Evolutionary conservation across 202 grass and related monocot species (phyloP).

Genomic region (Zizania palustris): DNA sequence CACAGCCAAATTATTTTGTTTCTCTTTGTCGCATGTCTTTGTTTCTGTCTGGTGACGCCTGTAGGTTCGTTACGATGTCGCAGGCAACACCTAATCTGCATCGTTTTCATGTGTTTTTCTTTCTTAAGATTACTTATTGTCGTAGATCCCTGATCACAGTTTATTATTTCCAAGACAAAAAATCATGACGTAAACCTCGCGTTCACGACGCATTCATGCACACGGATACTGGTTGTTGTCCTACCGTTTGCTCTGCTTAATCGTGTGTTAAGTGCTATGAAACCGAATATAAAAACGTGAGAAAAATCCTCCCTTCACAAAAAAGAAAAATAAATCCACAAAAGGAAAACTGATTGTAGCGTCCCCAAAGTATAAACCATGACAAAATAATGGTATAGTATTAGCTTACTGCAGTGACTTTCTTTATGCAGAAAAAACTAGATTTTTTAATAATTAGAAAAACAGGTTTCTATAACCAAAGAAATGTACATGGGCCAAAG

Average conservation of each 20-base stretch:
- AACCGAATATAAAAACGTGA: background rate
- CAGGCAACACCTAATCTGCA: conserved; percentile 27
- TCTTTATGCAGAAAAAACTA: background rate
- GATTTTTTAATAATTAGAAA: too few species aligned
- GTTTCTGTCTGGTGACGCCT: background rate
- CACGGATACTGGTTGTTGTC: background rate
- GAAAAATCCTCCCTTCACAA: conserved; percentile 21
- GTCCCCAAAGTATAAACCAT: background rate
- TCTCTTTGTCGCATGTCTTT: background rate
- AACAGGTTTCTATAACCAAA: too few species aligned
- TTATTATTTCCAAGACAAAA: background rate
- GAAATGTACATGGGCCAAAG: too few species aligned
- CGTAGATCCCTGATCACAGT: conserved; percentile 3
- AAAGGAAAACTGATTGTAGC: background rate
- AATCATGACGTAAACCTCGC: background rate
- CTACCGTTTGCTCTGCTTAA: conserved; percentile 26
- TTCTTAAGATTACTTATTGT: conserved; percentile 26
- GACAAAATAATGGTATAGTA: too few species aligned
- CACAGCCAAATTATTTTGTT: conserved; percentile 13
- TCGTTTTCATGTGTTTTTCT: conserved; percentile 31
- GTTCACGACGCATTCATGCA: conserved; percentile 6
- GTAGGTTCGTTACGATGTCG: conserved; percentile 37
- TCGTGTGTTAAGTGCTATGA: conserved; percentile 29
- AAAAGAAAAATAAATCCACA: conserved; percentile 1
- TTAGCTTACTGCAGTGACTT: background rate